Evolutionary conservation across 2,329 filamentous ascomycete genomes (phyloP), one percentile per base, ranked within the genome.

Genomic region (Cladosporium sp.): DNA sequence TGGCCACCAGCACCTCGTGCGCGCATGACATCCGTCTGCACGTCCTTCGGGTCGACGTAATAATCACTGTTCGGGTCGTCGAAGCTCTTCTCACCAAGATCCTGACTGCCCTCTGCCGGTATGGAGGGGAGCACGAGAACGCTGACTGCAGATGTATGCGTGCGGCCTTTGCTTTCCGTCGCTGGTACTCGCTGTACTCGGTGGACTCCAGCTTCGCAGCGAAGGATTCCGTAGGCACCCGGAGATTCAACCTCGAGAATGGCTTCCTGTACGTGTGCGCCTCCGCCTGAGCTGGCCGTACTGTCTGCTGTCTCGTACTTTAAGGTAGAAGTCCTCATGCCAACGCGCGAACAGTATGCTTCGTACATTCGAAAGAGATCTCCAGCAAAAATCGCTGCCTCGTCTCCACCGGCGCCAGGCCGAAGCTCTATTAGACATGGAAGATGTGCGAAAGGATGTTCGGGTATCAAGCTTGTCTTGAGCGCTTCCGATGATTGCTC

Each of bases 91-190:
- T 79, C 76, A 33, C 69, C 74, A 13, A 75, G 65, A 18, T 77
- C 75, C 43, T 73, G 71, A 33, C 65, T 67, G 13, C 72, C 71
- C 13, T 62, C 70, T 19, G 82, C 77, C 0, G 87, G 83, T 50
- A 97, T 85, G 42, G 84, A 89, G 0, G 93, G 93, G 25, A 98
- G 76, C 2, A 98, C 90, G 78, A 95, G 86, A 0, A 98, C 88
- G 5, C 87, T 89, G 3, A 90, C 92, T 11, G 91, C 91, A 63
- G 87, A 93, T 9, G 93, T 98, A 68, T 98, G 93, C 13, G 89
- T 93, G 22, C 93, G 83, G 2, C 93, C 93, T 65, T 89, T 92
- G 57, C 78, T 87, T 67, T 98, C 93, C 0, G 93, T 98, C 9
- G 84, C 84, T 1, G 93, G 93, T 3, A 98, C 85, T 20, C 93